These are phyloP conservation scores for Mortierella sp. DNA, from an alignment of 371 early-diverging fungal species.

Conservation along the genomic window DNA sequence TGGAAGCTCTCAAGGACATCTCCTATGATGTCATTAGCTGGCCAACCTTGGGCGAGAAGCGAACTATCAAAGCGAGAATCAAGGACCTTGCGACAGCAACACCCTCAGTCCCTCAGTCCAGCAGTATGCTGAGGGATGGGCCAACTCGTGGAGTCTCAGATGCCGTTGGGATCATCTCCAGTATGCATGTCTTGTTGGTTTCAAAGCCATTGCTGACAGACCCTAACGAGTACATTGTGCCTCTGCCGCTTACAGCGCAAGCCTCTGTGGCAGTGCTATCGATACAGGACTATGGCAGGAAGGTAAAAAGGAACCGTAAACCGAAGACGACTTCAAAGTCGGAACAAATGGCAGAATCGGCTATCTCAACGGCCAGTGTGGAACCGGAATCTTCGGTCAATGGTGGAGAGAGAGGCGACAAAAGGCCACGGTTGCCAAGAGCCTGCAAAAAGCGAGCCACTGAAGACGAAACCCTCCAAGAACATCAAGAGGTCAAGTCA, in stretches of 20 bases:
- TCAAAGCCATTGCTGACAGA: conserved; percentile 20
- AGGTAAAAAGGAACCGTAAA: background rate
- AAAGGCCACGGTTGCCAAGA: background rate
- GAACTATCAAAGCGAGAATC: conserved; percentile 20
- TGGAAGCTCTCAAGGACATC: conserved; percentile 32
- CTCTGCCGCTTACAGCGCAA: conserved; percentile 6
- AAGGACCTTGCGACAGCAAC: conserved; percentile 4
- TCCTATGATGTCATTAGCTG: conserved; percentile 33
- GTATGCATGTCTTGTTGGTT: conserved; percentile 18
- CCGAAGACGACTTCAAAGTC: too few relatives aligned
- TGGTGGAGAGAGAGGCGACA: too few relatives aligned
- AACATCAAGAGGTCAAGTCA: background rate
- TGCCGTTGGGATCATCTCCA: conserved; percentile 28
- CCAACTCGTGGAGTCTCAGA: conserved; percentile 1
- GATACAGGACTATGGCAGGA: background rate
- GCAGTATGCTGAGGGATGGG: background rate
- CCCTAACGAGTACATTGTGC: conserved; percentile 20
- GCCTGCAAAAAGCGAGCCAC: background rate
- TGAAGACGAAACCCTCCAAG: background rate
- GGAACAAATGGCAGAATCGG: too few relatives aligned
- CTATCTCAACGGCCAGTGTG: too few relatives aligned
- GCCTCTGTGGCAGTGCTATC: conserved; percentile 1
- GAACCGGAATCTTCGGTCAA: too few relatives aligned
- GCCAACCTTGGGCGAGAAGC: conserved; percentile 23
- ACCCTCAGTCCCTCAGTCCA: background rate